Base-by-base conservation (phyloP, 1,139 yeast species). In the Scheffersomyces lignicola region DNA sequence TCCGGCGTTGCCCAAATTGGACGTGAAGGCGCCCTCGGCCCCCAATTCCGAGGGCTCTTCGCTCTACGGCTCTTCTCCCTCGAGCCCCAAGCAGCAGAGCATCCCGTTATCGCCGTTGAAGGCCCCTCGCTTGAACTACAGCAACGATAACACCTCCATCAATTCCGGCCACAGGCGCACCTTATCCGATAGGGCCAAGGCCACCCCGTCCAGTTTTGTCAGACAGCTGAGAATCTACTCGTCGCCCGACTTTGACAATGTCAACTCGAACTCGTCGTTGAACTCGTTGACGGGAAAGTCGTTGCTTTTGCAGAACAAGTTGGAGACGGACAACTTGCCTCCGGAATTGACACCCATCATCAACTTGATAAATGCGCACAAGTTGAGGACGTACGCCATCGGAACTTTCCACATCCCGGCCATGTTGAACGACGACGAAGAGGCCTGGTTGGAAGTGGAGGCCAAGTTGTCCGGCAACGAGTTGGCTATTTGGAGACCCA, bases 391-490 rank as follows among this genome's bases (percentile, higher is more conserved):
- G 7, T 70, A 69, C 44, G 60, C 60, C 24, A 43, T 46, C 33
- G 75, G 76, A 4, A 39, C 47, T 6, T 48, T 69, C 38, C 53
- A 60, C 54, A 21, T 56, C 48, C 4, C 29, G 24, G 25, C 38
- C 44, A 15, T 42, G 40, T 10, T 26, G 5, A 43, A 29, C 2
- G 28, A 42, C 9, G 52, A 49, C 12, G 56, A 54, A 34, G 39
- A 44, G 25, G 48, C 45, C 8, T 67, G 72, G 71, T 38, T 60
- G 12, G 62, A 58, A 33, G 73, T 65, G 1, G 72, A 69, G 36
- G 73, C 70, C 21, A 69, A 71, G 44, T 54, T 77, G 39, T 63
- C 72, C 10, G 83, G 83, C 21, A 67, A 64, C 28, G 82, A 77
- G 48, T 62, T 77, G 44, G 64, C 74, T 3, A 62, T 75, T 31